Conservation (phyloP, 805 yeast species). For the Candida argentea region DNA sequence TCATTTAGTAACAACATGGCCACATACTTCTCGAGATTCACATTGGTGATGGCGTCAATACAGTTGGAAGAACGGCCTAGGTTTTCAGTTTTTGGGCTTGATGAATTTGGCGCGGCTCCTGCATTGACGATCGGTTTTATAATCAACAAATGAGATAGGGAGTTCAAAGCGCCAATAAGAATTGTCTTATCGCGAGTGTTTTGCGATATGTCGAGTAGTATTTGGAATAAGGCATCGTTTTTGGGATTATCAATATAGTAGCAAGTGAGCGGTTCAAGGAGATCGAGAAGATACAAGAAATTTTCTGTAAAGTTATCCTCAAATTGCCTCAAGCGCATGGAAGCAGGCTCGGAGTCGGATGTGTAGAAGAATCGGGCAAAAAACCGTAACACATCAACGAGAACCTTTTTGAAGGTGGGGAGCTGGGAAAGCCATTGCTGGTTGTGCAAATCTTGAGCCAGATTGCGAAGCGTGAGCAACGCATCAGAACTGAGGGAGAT, state of each 20-base stretch:
- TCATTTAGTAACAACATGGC: slow-evolving; percentile 51
- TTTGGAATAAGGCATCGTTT: slow-evolving; percentile 57
- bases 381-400: slow-evolving; percentile 36
- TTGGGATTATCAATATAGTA: slow-evolving; percentile 67
- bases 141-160: slow-evolving; percentile 68
- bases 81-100: slow-evolving; percentile 8
- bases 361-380: slow-evolving; percentile 23
- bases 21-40: slow-evolving; percentile 42
- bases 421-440: slow-evolving; percentile 66
- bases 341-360: slow-evolving; percentile 8
- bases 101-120: slow-evolving; percentile 5
- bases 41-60: slow-evolving; percentile 26
- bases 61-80: slow-evolving; percentile 19
- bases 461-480: slow-evolving; percentile 65
- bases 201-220: slow-evolving; percentile 41
- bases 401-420: slow-evolving; percentile 33
- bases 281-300: slow-evolving; percentile 59
- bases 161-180: slow-evolving; percentile 59
- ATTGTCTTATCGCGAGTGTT: slow-evolving; percentile 57
- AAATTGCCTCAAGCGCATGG: slow-evolving; percentile 10
- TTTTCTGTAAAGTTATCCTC: slow-evolving; percentile 43
- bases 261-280: slow-evolving; percentile 76
- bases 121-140: slow-evolving; percentile 13
- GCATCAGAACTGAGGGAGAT: slow-evolving; percentile 30
- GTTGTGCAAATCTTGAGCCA: slow-evolving; percentile 73